Base-by-base conservation (phyloP, 2,329 filamentous ascomycete species). In the Shiraia sp. region DNA sequence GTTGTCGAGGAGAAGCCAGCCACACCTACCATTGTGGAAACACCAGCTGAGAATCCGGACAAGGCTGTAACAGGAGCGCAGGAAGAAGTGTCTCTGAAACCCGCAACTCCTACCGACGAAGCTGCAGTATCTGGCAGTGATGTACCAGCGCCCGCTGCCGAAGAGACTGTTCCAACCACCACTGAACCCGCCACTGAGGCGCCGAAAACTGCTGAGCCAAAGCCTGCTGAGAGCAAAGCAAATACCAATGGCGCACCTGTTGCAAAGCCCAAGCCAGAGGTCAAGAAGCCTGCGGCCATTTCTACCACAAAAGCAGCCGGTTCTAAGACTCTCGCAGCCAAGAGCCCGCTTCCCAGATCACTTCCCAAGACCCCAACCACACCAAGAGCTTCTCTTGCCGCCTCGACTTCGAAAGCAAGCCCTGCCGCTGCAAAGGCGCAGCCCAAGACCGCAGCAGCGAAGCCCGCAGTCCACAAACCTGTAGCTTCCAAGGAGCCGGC, bases 1-100 rank as follows among this genome's bases (percentile, higher is more conserved):
- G n/a, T 12, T 6, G 15, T 22, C 13, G 29, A 32, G 15, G 28
- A 39, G 13, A 24, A 34, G 23, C 22, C 34, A n/a, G 24, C 23
- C 6, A 15, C 23, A 19, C 14, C 33, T n/a, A 22, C 19, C 19
- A 8, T 22, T 4, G 19, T 22, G 19, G 19, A 22, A 22, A 22
- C 19, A 10, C 34, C 34, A 22, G 16, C 47, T 4, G 66, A 63
- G 10, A 73, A 73, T 32, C 72, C 71, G 16, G 74, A 77, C 56
- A 76, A 76, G 59, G 57, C 55, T 40, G 63, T 63, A 8, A 71
- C 72, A 14, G 70, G 61, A 24, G 73, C 57, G 2, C 67, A 75
- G 55, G 75, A 76, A 36, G 62, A 70, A 10, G 65, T 57, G 9
- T 47, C 57, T 7, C 61, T 72, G 59, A 72, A 71, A 54, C 70